Evolutionary conservation across 2,329 filamentous ascomycete genomes (phyloP).

Genomic region (Coleophoma eucalyptorum): DNA sequence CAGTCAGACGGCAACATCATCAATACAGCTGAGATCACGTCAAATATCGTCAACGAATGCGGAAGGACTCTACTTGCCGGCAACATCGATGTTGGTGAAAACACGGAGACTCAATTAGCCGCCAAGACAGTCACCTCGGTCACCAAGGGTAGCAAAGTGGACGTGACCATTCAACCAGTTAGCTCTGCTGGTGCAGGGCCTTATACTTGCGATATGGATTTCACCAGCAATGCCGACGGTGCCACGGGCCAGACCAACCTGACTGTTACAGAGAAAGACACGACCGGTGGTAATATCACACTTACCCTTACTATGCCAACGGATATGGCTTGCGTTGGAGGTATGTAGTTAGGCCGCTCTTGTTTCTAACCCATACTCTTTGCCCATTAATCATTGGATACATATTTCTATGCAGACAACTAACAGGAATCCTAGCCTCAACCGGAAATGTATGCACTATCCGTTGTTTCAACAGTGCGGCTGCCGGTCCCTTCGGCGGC

Average conservation of each 20-base stretch:
- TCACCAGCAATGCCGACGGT: slow-evolving; percentile 7
- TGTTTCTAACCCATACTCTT: background rate
- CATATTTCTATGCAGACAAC: background rate
- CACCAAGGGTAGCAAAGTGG: slow-evolving; percentile 10
- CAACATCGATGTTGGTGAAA: slow-evolving; percentile 29
- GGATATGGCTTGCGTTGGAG: slow-evolving; percentile 5
- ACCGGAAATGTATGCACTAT: slow-evolving; percentile 26
- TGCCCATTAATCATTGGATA: background rate
- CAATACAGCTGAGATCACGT: slow-evolving; percentile 23
- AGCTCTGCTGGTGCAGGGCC: slow-evolving; percentile 22
- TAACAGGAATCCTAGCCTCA: slow-evolving; percentile 10
- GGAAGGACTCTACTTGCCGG: slow-evolving; percentile 37
- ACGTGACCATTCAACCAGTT: slow-evolving; percentile 23
- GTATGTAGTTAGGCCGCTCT: background rate
- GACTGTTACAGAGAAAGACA: slow-evolving; percentile 30
- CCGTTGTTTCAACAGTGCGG: slow-evolving; percentile 17
- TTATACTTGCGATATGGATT: slow-evolving; percentile 12
- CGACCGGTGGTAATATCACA: slow-evolving; percentile 26
- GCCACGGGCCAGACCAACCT: slow-evolving; percentile 26
- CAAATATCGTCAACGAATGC: slow-evolving; percentile 28
- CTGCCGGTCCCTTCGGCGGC: slow-evolving; percentile 20
- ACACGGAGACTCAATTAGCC: background rate
- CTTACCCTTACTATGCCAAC: slow-evolving; percentile 20
- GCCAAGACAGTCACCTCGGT: slow-evolving; percentile 10
- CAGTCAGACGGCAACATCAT: slow-evolving; percentile 36